These are phyloP conservation scores for Alternaria burnsii DNA, from an alignment of 2,329 filamentous ascomycete genomes.

Conservation along the genomic window DNA sequence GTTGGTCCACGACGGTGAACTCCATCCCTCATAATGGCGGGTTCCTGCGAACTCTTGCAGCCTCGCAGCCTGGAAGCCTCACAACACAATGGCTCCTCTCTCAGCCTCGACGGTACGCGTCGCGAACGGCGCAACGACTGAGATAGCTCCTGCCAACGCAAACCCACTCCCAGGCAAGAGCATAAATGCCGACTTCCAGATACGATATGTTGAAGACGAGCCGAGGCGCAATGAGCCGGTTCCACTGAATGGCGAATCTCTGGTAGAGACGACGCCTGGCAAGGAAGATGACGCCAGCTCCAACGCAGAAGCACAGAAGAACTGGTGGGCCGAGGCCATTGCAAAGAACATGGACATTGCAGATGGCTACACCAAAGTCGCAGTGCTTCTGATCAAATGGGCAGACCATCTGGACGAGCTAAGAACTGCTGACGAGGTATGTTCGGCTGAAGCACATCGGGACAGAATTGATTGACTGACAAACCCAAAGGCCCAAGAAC, in stretches of 20 bases:
- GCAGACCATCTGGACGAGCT: slow-evolving; percentile 46
- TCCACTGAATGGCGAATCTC: slow-evolving; percentile 3
- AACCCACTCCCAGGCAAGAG: slow-evolving; percentile 31
- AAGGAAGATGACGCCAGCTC: neutral
- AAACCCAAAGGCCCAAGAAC: slow-evolving; percentile 36
- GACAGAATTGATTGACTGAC: neutral
- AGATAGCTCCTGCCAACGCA: slow-evolving; percentile 23
- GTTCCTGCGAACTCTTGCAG: slow-evolving; percentile 27
- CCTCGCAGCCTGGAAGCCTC: slow-evolving; percentile 9
- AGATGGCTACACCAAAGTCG: slow-evolving; percentile 45
- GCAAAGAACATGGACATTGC: slow-evolving; percentile 40
- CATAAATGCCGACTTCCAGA: slow-evolving; percentile 37
- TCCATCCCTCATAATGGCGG: slow-evolving; percentile 19
- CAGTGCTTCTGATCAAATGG: slow-evolving; percentile 51
- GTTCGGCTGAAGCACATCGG: neutral
- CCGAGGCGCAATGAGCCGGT: neutral
- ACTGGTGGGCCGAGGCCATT: slow-evolving; percentile 43
- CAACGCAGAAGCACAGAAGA: slow-evolving; percentile 27
- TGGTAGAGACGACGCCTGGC: neutral
- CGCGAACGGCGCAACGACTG: slow-evolving; percentile 26
- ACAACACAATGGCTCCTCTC: slow-evolving; percentile 21
- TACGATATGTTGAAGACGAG: slow-evolving; percentile 32
- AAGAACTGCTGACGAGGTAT: slow-evolving; percentile 41
- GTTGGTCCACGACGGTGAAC: slow-evolving; percentile 14
- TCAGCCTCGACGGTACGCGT: slow-evolving; percentile 10